Evolutionary conservation across 2,329 filamentous ascomycete species (phyloP), one percentile per base, ranked within the genome.

Genomic region (Trichophaea hybrida): DNA sequence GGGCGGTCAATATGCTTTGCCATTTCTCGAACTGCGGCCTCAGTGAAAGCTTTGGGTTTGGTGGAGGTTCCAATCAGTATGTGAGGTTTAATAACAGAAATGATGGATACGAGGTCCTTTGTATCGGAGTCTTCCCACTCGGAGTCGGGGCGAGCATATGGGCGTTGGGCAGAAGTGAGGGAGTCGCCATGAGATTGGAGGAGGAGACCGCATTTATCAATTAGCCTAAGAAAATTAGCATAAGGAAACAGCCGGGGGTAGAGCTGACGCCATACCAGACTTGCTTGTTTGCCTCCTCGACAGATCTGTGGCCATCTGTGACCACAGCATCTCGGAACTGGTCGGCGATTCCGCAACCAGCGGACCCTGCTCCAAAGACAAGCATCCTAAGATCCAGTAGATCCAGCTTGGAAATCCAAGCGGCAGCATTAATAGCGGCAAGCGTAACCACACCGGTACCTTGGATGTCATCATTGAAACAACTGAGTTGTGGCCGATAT

Each of bases 381-480:
- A 94, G 78, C 59, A 93, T 76, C 34, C 83, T 78, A 12, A 86
- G 72, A 60, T 94, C 86, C 6, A 75, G 73, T 44, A 94, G 74
- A 56, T 83, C 80, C 57, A 83, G 73, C 2, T 81, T 77, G 61
- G 77, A 82, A 6, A 91, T 82, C 61, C 86, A 80, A 6, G 90
- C 74, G 0, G 80, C 88, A 0, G 88, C 81, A 75, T 88, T 82
- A 63, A 94, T 83, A 1, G 85, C 88, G 0, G 88, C 88, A 0
- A 94, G 77, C 0, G 89, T 91, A 0, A 94, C 88, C 61, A 86
- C 91, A 0, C 88, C 89, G 0, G 89, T 94, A 2, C 88, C 89
- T 71, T 94, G 88, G 0, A 94, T 83, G 70, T 94, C 88, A 60
- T 94, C 89, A 68, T 94, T 94, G 76, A 95, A 94, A 71, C 88